Base-by-base conservation (phyloP, 768 basidiomycete genomes). In the Russula virescens region DNA sequence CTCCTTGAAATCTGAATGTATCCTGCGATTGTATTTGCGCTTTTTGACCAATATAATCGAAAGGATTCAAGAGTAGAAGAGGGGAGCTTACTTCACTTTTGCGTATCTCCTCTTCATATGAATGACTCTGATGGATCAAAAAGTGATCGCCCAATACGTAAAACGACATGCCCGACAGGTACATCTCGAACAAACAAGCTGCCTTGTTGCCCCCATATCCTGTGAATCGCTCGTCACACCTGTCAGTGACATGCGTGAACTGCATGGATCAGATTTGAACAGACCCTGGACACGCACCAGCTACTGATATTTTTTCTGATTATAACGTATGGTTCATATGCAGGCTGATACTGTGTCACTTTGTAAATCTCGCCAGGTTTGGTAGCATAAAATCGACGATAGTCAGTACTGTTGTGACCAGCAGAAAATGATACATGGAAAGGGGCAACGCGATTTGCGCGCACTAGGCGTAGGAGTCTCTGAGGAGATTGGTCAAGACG, bases 201-300 rank as follows among this genome's bases (percentile, higher is more conserved):
- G 93, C 93, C 73, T 95, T 95, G 78, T 95, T 95, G 2, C 86
- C 91, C 5, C 93, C 93, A 71, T 94, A 94, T 1, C 93, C 93
- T 50, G 93, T 80, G 69, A 95, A 95, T 38, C 91, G 83, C 71
- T 94, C 91, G 68, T 94, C 91, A 69, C 92, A 94, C 91, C 91
- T 92, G 63, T 19, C 38, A 21, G 7, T 35, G 21, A 21, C 28
- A 47, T 42, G 59, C 31, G 18, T 9, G 43, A 19, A 25, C 21
- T 23, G 19, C 9, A 25, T 23, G 1, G 5, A 23, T 25, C n/a
- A 23, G 14, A 23, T 10, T 51, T 7, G 42, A 56, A 16, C 23
- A 52, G 13, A 19, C 18, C 16, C 21, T 25, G 18, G 21, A 35
- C 19, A 60, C 50, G 18, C 56, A 60, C 58, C 63, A 65, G 3